Evolutionary conservation across 176 grass and related monocot genomes (phyloP).

Genomic region (Avena atlantica): DNA sequence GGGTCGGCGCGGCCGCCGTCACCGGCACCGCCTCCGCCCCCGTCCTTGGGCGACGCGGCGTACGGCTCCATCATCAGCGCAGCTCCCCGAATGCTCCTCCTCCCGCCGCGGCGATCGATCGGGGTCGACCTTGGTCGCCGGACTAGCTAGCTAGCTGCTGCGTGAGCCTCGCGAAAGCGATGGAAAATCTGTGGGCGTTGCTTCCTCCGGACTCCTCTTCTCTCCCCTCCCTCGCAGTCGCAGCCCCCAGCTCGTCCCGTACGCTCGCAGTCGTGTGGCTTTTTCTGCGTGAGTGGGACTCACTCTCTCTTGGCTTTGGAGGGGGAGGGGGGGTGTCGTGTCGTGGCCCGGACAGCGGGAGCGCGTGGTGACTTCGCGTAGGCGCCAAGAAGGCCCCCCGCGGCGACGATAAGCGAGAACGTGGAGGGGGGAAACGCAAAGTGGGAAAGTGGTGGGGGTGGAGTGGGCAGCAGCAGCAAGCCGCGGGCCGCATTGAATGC

Average conservation of each 20-base stretch:
- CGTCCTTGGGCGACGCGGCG: conserved; percentile 22
- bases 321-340: neutral
- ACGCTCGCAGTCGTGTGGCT: conserved; percentile 35
- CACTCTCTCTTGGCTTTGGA: neutral
- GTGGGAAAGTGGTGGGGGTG: neutral
- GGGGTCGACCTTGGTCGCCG: neutral
- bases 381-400: neutral
- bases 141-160: neutral
- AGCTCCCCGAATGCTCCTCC: conserved; percentile 35
- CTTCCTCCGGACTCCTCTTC: conserved; percentile 37
- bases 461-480: neutral
- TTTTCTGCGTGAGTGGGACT: conserved; percentile 37
- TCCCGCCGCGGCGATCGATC: conserved; percentile 43
- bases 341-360: conserved; percentile 12
- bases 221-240: neutral
- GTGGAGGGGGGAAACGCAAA: neutral
- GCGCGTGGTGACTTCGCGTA: conserved; percentile 35
- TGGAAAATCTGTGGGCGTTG: conserved; percentile 13
- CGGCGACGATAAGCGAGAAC: neutral
- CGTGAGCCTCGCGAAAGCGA: neutral
- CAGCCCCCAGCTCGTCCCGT: conserved; percentile 22
- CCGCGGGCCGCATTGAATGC: conserved; percentile 40
- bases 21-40: neutral
- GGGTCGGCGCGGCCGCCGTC: conserved; percentile 18
- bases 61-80: conserved; percentile 51